phyloP scores from a whole-genome alignment of 2,329 filamentous ascomycete species.

The Cyphellophora europaea region DNA sequence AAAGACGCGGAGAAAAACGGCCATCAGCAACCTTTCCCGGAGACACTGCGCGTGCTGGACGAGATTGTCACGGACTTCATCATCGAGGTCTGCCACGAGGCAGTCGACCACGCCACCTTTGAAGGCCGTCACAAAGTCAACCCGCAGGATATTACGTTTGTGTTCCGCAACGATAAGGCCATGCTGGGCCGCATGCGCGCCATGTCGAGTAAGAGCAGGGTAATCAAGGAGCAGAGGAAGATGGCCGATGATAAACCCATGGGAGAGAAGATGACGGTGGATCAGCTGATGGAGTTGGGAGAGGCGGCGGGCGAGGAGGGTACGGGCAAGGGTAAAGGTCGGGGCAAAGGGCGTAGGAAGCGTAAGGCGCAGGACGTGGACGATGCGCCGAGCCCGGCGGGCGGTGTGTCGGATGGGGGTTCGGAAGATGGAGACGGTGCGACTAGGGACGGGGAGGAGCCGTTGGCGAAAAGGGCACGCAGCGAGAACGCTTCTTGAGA shows the following conservation, averaged over 20 bases:
- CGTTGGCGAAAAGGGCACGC: background rate
- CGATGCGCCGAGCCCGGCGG: slow-evolving; percentile 1
- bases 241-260: slow-evolving; percentile 33
- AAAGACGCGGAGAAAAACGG: slow-evolving; percentile 59
- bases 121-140: slow-evolving; percentile 93
- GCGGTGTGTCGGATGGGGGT: too few relatives aligned
- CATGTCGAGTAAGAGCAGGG: slow-evolving; percentile 76
- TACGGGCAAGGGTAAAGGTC: slow-evolving; percentile 17
- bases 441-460: too few relatives aligned
- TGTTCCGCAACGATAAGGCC: slow-evolving; percentile 71
- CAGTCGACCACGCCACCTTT: slow-evolving; percentile 75
- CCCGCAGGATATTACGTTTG: slow-evolving; percentile 95
- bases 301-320: slow-evolving; percentile 20
- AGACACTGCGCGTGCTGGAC: slow-evolving; percentile 80
- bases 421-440: too few relatives aligned
- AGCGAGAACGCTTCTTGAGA: too few relatives aligned
- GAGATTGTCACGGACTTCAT: slow-evolving; percentile 97
- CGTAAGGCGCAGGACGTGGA: slow-evolving; percentile 12
- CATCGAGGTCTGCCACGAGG: slow-evolving; percentile 84
- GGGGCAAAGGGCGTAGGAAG: slow-evolving; percentile 18
- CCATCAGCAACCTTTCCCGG: slow-evolving; percentile 64
- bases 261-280: slow-evolving; percentile 10
- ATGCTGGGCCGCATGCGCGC: slow-evolving; percentile 87
- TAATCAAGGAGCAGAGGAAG: slow-evolving; percentile 75
- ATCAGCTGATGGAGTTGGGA: slow-evolving; percentile 16